These are phyloP conservation scores for Globisporangium cylindrosporum DNA, from an alignment of 352 stramenopile species.

Conservation along the genomic window DNA sequence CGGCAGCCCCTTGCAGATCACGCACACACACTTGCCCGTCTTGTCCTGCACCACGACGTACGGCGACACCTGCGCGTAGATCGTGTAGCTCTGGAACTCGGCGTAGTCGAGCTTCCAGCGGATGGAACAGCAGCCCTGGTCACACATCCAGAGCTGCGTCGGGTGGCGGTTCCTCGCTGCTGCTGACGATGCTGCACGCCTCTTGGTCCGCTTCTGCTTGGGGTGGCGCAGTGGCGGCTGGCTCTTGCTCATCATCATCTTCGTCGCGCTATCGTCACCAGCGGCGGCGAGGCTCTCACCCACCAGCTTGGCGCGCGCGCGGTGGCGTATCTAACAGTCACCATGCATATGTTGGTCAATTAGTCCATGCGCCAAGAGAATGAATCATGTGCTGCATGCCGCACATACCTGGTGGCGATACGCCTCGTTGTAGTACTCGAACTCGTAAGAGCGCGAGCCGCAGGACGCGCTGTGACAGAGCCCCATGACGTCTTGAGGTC, in stretches of 20 bases:
- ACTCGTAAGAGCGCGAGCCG: slow-evolving; percentile 35
- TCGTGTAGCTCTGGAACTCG: slow-evolving; percentile 64
- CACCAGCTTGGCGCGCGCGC: slow-evolving; percentile 19
- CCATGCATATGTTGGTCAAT: slow-evolving; percentile 12
- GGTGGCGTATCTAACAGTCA: slow-evolving; percentile 12
- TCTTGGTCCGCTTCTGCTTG: slow-evolving; percentile 17
- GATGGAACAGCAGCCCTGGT: slow-evolving; percentile 63
- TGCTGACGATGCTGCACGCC: neutral
- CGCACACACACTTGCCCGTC: slow-evolving; percentile 42
- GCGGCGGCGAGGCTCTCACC: slow-evolving; percentile 11
- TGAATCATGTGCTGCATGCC: neutral
- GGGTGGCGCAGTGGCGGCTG: neutral
- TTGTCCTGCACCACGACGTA: slow-evolving; percentile 67
- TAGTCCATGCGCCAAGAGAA: neutral
- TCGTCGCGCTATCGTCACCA: neutral
- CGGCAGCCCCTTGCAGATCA: slow-evolving; percentile 56
- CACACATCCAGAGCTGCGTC: slow-evolving; percentile 60
- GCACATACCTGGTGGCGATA: slow-evolving; percentile 40
- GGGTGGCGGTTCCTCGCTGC: neutral
- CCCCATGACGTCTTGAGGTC: slow-evolving; percentile 33
- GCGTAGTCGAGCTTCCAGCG: slow-evolving; percentile 77
- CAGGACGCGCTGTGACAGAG: slow-evolving; percentile 53
- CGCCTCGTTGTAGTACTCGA: slow-evolving; percentile 67
- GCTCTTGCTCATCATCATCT: neutral
- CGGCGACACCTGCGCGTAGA: slow-evolving; percentile 62